Evolutionary conservation across 2,329 filamentous ascomycete species (phyloP).

Genomic region (Colletotrichum karsti): DNA sequence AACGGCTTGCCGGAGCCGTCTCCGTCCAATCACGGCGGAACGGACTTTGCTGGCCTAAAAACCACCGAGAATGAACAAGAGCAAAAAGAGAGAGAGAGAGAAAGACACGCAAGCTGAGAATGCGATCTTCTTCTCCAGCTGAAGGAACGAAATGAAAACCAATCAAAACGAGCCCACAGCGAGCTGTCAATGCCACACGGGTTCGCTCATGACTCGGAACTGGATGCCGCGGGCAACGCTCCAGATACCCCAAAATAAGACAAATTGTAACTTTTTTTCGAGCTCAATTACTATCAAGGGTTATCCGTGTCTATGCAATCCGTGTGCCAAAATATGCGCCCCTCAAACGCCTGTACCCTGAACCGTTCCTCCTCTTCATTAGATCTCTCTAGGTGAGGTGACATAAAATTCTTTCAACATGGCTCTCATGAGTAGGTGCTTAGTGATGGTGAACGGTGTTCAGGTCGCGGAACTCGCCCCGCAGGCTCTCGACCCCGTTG

Average conservation of each 20-base stretch:
- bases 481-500: conserved; percentile 32
- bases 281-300: conserved; percentile 14
- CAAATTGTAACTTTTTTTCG: neutral
- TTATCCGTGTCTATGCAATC: conserved; percentile 22
- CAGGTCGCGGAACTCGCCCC: conserved; percentile 36
- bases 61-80: neutral
- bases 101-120: neutral
- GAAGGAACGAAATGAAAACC: neutral
- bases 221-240: neutral
- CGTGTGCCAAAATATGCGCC: conserved; percentile 1
- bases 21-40: neutral
- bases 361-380: neutral
- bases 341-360: conserved; percentile 8
- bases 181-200: neutral
- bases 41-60: neutral
- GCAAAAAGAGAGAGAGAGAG: neutral
- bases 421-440: neutral
- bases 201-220: conserved; percentile 10
- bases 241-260: neutral
- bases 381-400: neutral
- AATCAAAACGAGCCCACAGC: neutral
- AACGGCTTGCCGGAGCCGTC: neutral
- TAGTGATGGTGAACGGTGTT: conserved; percentile 29
- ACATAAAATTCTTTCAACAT: neutral
- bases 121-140: neutral